Percentiles rank a stretch among this genome's conserved stretches.
Evolutionary conservation across 768 basidiomycete genomes (phyloP).

Genomic region (Serpula lacrymans): DNA sequence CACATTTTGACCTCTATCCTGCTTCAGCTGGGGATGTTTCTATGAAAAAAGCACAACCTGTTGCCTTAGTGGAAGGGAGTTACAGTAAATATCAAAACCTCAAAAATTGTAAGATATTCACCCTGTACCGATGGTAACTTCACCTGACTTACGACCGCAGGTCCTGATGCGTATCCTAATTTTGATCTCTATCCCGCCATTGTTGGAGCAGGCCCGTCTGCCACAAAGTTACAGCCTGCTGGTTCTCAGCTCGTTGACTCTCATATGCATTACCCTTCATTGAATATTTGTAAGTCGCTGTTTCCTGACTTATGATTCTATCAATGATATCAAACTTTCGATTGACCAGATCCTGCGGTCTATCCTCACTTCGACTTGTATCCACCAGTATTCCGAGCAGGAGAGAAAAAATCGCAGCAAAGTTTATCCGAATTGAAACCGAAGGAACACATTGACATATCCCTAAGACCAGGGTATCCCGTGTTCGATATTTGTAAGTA

Average conservation of each 20-base stretch:
- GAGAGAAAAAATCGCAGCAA: too few relatives aligned
- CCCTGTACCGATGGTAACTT: background rate
- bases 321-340: too few relatives aligned
- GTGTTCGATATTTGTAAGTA: constrained; percentile 32
- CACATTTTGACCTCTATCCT: constrained; percentile 42
- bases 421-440: too few relatives aligned
- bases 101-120: constrained; percentile 31
- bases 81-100: constrained; percentile 14
- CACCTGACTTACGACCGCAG: constrained; percentile 18
- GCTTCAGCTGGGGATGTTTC: constrained; percentile 2
- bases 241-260: too few relatives aligned
- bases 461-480: constrained; percentile 12
- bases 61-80: too few relatives aligned
- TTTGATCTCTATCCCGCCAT: constrained; percentile 38
- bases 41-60: too few relatives aligned
- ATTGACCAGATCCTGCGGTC: constrained; percentile 19
- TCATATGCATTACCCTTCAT: constrained; percentile 26
- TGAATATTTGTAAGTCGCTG: constrained; percentile 17
- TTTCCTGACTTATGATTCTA: too few relatives aligned
- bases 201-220: background rate
- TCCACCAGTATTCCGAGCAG: constrained; percentile 14
- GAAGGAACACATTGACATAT: too few relatives aligned
- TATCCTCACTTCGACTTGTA: constrained; percentile 27
- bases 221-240: background rate
- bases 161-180: constrained; percentile 40